Evolutionary conservation across 2,329 filamentous ascomycete genomes (phyloP).

Genomic region (Pseudocercospora fuligena): DNA sequence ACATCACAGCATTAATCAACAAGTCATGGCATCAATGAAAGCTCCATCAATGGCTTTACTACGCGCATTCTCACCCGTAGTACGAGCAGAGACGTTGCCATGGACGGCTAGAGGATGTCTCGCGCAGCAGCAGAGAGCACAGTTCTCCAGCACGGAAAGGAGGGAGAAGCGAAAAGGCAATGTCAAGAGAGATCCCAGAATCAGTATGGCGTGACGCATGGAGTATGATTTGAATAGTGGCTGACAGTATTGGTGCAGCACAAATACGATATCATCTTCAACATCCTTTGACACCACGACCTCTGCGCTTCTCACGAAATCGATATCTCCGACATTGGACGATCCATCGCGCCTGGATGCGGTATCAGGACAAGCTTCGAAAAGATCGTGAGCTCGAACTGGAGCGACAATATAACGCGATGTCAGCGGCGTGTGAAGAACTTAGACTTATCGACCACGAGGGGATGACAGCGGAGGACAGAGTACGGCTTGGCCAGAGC

Average conservation of each 20-base stretch:
- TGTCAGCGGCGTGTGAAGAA: slow-evolving; percentile 85
- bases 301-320: slow-evolving; percentile 86
- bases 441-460: slow-evolving; percentile 61
- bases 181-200: slow-evolving; percentile 42
- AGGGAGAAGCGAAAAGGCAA: slow-evolving; percentile 41
- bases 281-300: slow-evolving; percentile 71
- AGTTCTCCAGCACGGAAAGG: slow-evolving; percentile 47
- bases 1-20: slow-evolving; percentile 4
- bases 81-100: slow-evolving; percentile 22
- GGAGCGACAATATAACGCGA: slow-evolving; percentile 78
- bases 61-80: slow-evolving; percentile 34
- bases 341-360: slow-evolving; percentile 92
- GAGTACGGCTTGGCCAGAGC: slow-evolving; percentile 27
- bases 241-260: slow-evolving; percentile 46
- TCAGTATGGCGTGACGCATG: slow-evolving; percentile 33
- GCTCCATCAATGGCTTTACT: slow-evolving; percentile 37
- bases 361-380: slow-evolving; percentile 74
- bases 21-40: slow-evolving; percentile 28
- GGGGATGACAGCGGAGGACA: slow-evolving; percentile 44
- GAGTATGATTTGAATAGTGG: not conserved
- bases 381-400: slow-evolving; percentile 70
- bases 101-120: slow-evolving; percentile 35
- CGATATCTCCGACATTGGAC: slow-evolving; percentile 95
- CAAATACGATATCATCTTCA: slow-evolving; percentile 72
- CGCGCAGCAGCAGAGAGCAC: slow-evolving; percentile 32